Evolutionary conservation across 345 rosid species (phyloP), one percentile per base, ranked within the genome.

Genomic region (Rhodamnia argentea): DNA sequence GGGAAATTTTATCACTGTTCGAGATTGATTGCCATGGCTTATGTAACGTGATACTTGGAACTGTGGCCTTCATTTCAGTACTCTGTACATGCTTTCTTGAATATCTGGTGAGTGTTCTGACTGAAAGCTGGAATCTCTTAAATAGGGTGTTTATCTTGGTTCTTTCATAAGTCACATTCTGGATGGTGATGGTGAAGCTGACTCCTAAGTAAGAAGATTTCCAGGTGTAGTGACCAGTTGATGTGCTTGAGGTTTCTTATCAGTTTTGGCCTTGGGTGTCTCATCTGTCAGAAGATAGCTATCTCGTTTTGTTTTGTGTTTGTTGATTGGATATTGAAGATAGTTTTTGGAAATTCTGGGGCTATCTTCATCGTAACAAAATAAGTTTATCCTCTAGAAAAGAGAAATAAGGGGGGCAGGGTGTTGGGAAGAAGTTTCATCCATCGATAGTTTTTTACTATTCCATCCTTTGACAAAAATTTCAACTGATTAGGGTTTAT

Each of bases 111-210:
- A 56, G 60, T 90, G 59, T 92, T 91, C 94, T 93, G 92, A 93
- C 92, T 88, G 88, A 85, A 89, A 89, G 92, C 90, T 93, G 95
- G 92, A 93, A 93, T 93, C 93, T 95, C 92, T 95, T 92, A 92
- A 94, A 92, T 95, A 93, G 95, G 98, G 90, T 91, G 89, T 91
- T 93, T 93, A 91, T 95, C 87, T 94, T 92, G 95, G 95, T 93
- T 94, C 85, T 95, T 88, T 95, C 93, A 52, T 93, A 90, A 87
- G 89, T 93, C 96, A 89, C 93, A 81, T 93, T 91, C 94, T 89
- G 94, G 94, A 89, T 88, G 78, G 78, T 70, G 95, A 90, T 92
- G 96, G 91, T 88, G 98, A 91, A 91, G 97, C 93, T 93, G 91
- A 90, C 93, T 91, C 91, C 95, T 95, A 95, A 93, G 87, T 93